Conservation (phyloP, 2,329 filamentous ascomycete genomes). For the Zymoseptoria ardabiliae region DNA sequence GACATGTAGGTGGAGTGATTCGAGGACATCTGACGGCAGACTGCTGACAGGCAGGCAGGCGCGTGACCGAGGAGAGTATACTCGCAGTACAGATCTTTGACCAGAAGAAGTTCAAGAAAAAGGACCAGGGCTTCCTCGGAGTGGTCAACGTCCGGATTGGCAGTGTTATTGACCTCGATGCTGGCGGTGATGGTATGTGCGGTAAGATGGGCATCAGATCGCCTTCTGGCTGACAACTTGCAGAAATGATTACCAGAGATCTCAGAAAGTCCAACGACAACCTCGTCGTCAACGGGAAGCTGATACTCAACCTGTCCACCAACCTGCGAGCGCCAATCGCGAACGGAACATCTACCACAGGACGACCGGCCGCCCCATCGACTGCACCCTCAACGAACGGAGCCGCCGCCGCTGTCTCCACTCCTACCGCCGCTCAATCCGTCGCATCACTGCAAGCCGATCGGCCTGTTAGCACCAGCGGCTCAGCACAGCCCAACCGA, state of each 20-base stretch:
- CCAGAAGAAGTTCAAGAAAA: slow-evolving; percentile 99
- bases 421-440: slow-evolving; percentile 34
- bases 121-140: slow-evolving; percentile 96
- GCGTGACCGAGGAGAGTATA: slow-evolving; percentile 89
- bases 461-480: slow-evolving; percentile 22
- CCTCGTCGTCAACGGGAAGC: slow-evolving; percentile 91
- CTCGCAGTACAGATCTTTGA: slow-evolving; percentile 97
- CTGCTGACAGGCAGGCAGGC: slow-evolving; percentile 46
- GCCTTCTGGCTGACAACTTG: slow-evolving; percentile 13
- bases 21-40: background rate
- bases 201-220: background rate
- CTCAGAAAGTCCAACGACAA: slow-evolving; percentile 98
- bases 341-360: slow-evolving; percentile 35
- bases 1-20: slow-evolving; percentile 62
- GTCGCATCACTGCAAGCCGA: slow-evolving; percentile 25
- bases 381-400: slow-evolving; percentile 32
- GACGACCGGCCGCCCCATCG: slow-evolving; percentile 36
- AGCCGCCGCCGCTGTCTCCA: slow-evolving; percentile 33
- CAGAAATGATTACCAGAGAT: slow-evolving; percentile 94
- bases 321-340: slow-evolving; percentile 69
- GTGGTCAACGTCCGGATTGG: slow-evolving; percentile 96
- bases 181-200: slow-evolving; percentile 77
- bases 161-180: slow-evolving; percentile 83
- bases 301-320: slow-evolving; percentile 93
- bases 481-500: slow-evolving; percentile 18